Conservation (phyloP, 441 rosid species). For the Euphorbia schlechtendalii region DNA sequence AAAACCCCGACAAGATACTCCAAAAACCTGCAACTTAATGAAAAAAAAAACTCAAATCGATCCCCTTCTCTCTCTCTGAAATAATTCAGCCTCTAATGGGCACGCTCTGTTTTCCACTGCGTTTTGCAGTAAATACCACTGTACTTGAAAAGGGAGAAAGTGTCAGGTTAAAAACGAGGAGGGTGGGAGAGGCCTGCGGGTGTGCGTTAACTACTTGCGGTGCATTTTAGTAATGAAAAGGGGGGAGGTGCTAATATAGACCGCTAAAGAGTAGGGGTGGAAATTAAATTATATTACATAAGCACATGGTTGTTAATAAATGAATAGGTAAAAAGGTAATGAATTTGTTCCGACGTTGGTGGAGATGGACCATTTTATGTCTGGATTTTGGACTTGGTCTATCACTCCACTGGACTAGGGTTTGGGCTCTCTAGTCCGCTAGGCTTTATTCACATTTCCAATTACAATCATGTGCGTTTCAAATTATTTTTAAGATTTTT, state of each 20-base stretch:
- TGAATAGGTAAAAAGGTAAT: background rate
- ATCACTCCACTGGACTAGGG: too few relatives aligned
- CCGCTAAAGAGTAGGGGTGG: background rate
- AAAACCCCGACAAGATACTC: conserved; percentile 67
- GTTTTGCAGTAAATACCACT: conserved; percentile 1
- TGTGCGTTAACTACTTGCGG: background rate
- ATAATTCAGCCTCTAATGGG: conserved; percentile 13
- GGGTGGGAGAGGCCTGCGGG: background rate
- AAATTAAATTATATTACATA: background rate
- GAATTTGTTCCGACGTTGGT: too few relatives aligned
- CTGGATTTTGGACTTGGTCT: too few relatives aligned
- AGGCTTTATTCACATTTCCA: too few relatives aligned
- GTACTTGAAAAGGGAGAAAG: background rate
- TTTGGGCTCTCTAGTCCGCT: too few relatives aligned
- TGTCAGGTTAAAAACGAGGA: background rate
- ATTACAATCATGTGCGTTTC: too few relatives aligned
- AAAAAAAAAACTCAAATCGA: background rate
- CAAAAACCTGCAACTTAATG: conserved; percentile 51
- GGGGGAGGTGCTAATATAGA: background rate
- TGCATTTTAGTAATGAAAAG: background rate
- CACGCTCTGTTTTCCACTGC: conserved; percentile 15
- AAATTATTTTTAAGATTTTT: too few relatives aligned
- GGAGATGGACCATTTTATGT: too few relatives aligned
- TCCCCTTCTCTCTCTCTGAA: conserved; percentile 2
- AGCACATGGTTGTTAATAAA: conserved; percentile 1